Evolutionary conservation across 2,329 filamentous ascomycete species (phyloP).

Genomic region (Trichocomaceae sp.): DNA sequence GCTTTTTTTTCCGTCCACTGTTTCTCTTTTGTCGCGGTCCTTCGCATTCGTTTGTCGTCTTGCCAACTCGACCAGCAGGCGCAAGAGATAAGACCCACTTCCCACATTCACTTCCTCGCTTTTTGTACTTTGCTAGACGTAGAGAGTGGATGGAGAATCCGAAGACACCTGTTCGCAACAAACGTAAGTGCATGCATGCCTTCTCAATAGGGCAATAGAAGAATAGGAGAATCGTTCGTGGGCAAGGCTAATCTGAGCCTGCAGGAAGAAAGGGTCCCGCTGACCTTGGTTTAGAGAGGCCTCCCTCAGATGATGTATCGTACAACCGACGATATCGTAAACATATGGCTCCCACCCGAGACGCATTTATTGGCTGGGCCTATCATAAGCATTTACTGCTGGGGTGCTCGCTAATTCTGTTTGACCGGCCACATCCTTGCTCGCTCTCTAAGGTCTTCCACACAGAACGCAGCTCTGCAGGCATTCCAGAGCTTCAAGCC

Average conservation of each 20-base stretch:
- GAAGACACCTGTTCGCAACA: background rate
- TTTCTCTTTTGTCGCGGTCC: background rate
- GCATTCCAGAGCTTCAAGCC: no score
- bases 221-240: no score
- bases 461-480: no score
- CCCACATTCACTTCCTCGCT: background rate
- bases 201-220: background rate
- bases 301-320: background rate
- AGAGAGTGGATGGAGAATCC: no score
- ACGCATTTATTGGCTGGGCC: background rate
- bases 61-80: background rate
- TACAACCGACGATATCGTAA: background rate
- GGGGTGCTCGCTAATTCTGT: background rate
- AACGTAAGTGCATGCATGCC: no score
- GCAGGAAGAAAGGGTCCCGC: background rate
- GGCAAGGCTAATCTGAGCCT: background rate
- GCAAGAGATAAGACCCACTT: background rate
- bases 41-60: background rate
- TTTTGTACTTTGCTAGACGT: background rate
- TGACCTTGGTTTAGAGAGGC: background rate
- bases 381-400: background rate
- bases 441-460: background rate
- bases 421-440: background rate
- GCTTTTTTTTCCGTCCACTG: background rate
- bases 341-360: background rate